Evolutionary conservation across 1,284 basidiomycete genomes (phyloP), one percentile per base, ranked within the genome.

Genomic region (Dichomitus squalens): DNA sequence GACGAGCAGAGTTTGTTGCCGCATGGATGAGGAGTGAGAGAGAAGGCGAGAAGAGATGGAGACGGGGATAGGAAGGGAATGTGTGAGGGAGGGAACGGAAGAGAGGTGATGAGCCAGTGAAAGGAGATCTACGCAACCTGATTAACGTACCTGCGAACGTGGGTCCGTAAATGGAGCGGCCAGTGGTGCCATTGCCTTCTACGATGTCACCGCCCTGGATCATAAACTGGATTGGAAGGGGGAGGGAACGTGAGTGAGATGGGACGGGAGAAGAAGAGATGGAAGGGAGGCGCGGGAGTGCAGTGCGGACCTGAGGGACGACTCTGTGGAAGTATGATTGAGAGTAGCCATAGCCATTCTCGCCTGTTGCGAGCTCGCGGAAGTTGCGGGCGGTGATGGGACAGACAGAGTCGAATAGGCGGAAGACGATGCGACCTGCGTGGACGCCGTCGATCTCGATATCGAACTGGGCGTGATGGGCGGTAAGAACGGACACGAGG

Each of bases 371-470:
- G 23, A 98, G 86, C 68, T 95, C 91, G 54, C 95, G 88, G 78
- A 98, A 98, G 79, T 99, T 98, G 57, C 77, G 82, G 0, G 91
- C 79, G 0, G 95, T 97, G 68, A 76, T 81, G 18, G 88, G 89
- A n/a, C 87, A 85, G 38, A 79, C 75, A 0, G 81, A 70, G 75
- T 92, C 89, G 69, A 83, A 97, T 31, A 98, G 84, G 73, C 87
- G 88, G 79, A 97, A 94, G 58, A 88, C 82, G 73, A 97, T 88
- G 53, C 90, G 83, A 0, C 92, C 93, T 1, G 79, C 72, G 0
- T 77, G 67, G 14, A 73, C 46, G 53, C 73, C 77, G 67, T 78
- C 79, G 70, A 95, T 88, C 20, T 78, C 67, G 71, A 97, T 85
- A 69, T 96, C 92, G 71, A 97, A 96, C 87, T 90, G 63, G 12